phyloP scores from a whole-genome alignment of 306 rosid genomes.

The Lotus japonicus region DNA sequence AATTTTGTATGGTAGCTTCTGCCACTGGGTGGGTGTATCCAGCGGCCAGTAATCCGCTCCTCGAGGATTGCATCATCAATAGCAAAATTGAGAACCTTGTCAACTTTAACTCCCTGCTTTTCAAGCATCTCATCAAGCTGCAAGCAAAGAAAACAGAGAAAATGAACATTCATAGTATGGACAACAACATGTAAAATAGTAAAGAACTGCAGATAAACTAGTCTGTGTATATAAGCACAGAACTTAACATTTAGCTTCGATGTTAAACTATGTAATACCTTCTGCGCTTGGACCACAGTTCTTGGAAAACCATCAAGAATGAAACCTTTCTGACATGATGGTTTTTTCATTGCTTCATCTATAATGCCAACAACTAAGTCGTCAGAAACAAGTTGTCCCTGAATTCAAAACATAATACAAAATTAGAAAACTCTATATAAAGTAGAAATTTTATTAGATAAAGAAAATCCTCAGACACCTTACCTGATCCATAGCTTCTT shows the following conservation, averaged over 20 bases:
- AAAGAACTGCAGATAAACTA: no score
- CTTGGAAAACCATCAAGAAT: constrained; percentile 97
- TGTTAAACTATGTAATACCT: constrained; percentile 39
- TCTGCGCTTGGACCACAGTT: constrained; percentile 88
- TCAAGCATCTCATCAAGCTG: constrained; percentile 85
- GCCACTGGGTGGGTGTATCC: constrained; percentile 96
- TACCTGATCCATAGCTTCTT: constrained; percentile 95
- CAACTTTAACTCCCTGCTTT: constrained; percentile 63
- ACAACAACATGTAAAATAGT: no score
- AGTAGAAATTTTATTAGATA: no score
- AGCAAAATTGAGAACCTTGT: constrained; percentile 93
- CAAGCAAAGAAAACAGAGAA: background rate
- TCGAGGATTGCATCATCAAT: constrained; percentile 77
- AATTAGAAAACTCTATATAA: constrained; percentile 20
- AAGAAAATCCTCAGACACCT: background rate
- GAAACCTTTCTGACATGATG: constrained; percentile 98
- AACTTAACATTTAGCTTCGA: no score
- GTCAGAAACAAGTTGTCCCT: constrained; percentile 98
- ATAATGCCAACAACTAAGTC: constrained; percentile 93
- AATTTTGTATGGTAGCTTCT: constrained; percentile 86
- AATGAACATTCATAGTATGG: no score
- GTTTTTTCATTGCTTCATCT: constrained; percentile 86
- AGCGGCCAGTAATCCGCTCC: constrained; percentile 94
- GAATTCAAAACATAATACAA: constrained; percentile 37
- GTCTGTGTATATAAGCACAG: no score